phyloP scores from a whole-genome alignment of 345 rosid species.

The Capsella bursapastoris region DNA sequence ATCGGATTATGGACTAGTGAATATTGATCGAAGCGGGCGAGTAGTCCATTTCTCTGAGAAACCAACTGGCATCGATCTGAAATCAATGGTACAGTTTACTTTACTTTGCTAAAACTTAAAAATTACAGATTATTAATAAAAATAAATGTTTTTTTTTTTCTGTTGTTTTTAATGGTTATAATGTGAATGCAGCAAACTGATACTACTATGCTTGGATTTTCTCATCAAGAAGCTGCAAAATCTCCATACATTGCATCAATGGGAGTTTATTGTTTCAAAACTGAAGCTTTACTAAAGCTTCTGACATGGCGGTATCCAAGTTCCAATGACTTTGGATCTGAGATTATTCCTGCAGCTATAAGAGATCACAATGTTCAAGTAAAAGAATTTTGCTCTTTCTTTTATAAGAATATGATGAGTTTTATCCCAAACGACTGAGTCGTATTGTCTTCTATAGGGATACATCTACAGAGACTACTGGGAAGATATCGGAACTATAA shows the following conservation, averaged over 20 bases:
- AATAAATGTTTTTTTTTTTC: neutral
- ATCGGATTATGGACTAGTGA: slow-evolving; percentile 88
- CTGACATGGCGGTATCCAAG: slow-evolving; percentile 78
- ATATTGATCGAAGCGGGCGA: slow-evolving; percentile 68
- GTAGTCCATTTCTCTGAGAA: slow-evolving; percentile 80
- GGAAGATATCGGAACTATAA: slow-evolving; percentile 96
- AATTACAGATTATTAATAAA: neutral
- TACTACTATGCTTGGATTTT: slow-evolving; percentile 68
- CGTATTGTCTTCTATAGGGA: slow-evolving; percentile 51
- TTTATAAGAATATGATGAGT: neutral
- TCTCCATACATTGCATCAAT: slow-evolving; percentile 88
- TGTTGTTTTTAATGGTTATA: slow-evolving; percentile 4
- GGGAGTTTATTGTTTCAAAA: slow-evolving; percentile 91
- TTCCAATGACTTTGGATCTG: slow-evolving; percentile 92
- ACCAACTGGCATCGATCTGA: slow-evolving; percentile 76
- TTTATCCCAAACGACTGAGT: neutral
- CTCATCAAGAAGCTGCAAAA: slow-evolving; percentile 64
- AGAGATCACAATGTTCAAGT: too few relatives aligned
- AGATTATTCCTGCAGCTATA: slow-evolving; percentile 90
- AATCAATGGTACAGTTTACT: slow-evolving; percentile 66
- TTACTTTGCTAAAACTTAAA: slow-evolving; percentile 1
- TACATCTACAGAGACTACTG: slow-evolving; percentile 86
- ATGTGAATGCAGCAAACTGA: slow-evolving; percentile 68
- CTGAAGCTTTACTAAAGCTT: slow-evolving; percentile 70
- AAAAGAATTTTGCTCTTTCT: neutral